phyloP scores from a whole-genome alignment of 2,329 filamentous ascomycete species.

The Annulohypoxylon truncatum region DNA sequence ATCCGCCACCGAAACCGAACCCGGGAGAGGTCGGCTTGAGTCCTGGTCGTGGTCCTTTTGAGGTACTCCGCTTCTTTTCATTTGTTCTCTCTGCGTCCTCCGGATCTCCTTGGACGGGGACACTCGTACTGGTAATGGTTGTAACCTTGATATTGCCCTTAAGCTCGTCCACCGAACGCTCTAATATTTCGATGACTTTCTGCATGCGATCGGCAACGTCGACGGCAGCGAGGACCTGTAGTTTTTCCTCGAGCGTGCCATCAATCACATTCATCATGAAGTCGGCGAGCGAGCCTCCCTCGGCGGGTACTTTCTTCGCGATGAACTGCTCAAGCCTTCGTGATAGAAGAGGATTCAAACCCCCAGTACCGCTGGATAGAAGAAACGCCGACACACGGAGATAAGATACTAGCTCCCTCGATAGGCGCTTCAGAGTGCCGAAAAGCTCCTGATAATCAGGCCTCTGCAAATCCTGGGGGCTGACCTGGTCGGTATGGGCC shows the following conservation, averaged over 20 bases:
- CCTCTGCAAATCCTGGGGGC: slow-evolving; percentile 42
- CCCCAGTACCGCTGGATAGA: slow-evolving; percentile 70
- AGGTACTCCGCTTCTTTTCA: slow-evolving; percentile 56
- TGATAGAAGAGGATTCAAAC: slow-evolving; percentile 85
- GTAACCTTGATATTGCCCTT: slow-evolving; percentile 91
- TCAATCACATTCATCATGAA: slow-evolving; percentile 97
- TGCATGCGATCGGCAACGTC: slow-evolving; percentile 82
- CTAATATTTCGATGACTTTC: slow-evolving; percentile 84
- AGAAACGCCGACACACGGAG: slow-evolving; percentile 88
- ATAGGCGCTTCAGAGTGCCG: slow-evolving; percentile 82
- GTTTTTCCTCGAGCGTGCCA: slow-evolving; percentile 88
- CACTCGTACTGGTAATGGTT: slow-evolving; percentile 74
- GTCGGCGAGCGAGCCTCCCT: slow-evolving; percentile 89
- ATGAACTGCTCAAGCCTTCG: slow-evolving; percentile 90
- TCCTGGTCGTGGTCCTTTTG: slow-evolving; percentile 44
- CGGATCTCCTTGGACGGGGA: slow-evolving; percentile 69
- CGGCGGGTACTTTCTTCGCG: slow-evolving; percentile 79
- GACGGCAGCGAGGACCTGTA: slow-evolving; percentile 84
- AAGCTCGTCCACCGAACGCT: slow-evolving; percentile 83
- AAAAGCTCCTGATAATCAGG: slow-evolving; percentile 71
- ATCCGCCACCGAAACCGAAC: slow-evolving; percentile 15
- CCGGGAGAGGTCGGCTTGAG: slow-evolving; percentile 40
- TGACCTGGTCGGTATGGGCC: slow-evolving; percentile 43
- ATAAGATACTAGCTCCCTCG: slow-evolving; percentile 85
- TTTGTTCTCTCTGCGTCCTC: slow-evolving; percentile 65